Percentiles rank a stretch among this genome's conserved stretches.
phyloP scores from a whole-genome alignment of 2,329 filamentous ascomycete species.

The Zalaria obscura region DNA sequence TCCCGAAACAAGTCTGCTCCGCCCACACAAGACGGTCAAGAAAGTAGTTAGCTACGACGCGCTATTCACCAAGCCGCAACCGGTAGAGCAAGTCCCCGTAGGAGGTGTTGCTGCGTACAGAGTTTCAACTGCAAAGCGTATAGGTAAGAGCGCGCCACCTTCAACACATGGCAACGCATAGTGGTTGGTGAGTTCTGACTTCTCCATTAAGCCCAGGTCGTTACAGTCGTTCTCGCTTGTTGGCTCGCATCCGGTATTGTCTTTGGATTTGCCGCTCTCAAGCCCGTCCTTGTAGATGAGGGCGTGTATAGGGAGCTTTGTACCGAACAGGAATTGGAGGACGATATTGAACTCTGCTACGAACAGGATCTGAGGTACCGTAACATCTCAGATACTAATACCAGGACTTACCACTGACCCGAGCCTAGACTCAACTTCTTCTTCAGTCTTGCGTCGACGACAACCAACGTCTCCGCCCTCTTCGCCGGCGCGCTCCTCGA shows the following conservation, averaged over 20 bases:
- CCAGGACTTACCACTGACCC: too few relatives aligned
- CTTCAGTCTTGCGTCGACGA: constrained; percentile 81
- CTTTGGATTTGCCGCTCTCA: constrained; percentile 74
- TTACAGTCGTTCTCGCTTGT: constrained; percentile 55
- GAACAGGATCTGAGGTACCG: constrained; percentile 36
- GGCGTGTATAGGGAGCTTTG: constrained; percentile 57
- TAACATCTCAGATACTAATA: neutral
- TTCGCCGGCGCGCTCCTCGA: constrained; percentile 78
- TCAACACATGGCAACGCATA: neutral
- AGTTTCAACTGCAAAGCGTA: constrained; percentile 23
- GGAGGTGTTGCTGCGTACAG: constrained; percentile 35
- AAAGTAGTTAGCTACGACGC: constrained; percentile 34
- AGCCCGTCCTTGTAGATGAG: constrained; percentile 61
- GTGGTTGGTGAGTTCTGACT: constrained; percentile 1
- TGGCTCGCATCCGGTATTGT: constrained; percentile 65
- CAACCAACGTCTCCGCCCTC: constrained; percentile 73
- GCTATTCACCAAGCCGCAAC: constrained; percentile 22
- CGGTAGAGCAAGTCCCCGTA: constrained; percentile 22
- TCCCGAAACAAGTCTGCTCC: constrained; percentile 3
- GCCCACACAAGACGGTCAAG: constrained; percentile 17
- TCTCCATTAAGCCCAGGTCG: constrained; percentile 46
- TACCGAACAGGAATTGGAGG: constrained; percentile 34
- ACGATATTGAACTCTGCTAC: constrained; percentile 37
- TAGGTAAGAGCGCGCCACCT: constrained; percentile 12
- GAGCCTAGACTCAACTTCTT: constrained; percentile 57